Evolutionary conservation across 352 stramenopile genomes (phyloP), one percentile per base, ranked within the genome.

Genomic region (Pythium rishiriense): DNA sequence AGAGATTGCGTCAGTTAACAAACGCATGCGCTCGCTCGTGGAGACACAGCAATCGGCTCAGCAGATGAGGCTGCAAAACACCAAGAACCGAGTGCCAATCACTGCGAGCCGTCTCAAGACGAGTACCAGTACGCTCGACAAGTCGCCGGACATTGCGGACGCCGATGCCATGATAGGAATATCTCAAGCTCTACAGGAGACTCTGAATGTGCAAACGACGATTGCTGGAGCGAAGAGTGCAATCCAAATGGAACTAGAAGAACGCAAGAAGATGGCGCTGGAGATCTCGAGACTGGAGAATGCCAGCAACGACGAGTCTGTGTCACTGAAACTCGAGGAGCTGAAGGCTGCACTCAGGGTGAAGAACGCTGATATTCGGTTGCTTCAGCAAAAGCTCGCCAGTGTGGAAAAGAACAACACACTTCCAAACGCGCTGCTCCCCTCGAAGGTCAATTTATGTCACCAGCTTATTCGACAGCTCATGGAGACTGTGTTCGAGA

Each of bases 351-450:
- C 72, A 24, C 56, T 92, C 33, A 64, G 66, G 24, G 60, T 70
- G 19, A 90, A 91, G 50, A 88, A 82, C 46, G 60, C 61, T 22
- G 73, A 79, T 10, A 90, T 93, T 54, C 74, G 77, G 0, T 33
- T 81, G 45, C 69, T 93, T 3, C 84, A 93, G 54, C 80, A 85
- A 42, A 87, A 87, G 42, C 59, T 93, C 4, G 59, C 70, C 3
- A 76, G 62, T 35, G 68, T 90, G 10, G 80, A 90, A 58, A 82
- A 79, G 46, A 84, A 69, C 42, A 74, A 62, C 14, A 41, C 72
- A 9, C 35, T 87, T 0, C 77, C 84, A 11, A 35, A 33, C 12
- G 66, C 69, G 1, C 39, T 93, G 14, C 76, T 89, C 63, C 75
- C 79, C n/a, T 11, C 61, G 0, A 78, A 72, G 28, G 21, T 79